Evolutionary conservation across 2,329 filamentous ascomycete species (phyloP).

Genomic region (Colletotrichum spaethianum): DNA sequence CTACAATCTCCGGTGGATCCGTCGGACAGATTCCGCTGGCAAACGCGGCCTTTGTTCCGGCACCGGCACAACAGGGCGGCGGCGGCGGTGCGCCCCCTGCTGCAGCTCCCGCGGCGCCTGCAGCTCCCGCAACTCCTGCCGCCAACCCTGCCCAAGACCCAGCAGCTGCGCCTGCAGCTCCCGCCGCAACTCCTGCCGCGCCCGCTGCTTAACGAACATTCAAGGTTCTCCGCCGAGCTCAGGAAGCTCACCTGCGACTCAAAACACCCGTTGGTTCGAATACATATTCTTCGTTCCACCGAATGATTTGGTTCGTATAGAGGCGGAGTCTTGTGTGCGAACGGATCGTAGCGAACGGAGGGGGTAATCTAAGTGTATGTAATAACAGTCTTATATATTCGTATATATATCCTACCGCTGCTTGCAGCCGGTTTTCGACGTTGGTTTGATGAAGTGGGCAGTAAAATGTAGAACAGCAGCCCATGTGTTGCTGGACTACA

Average conservation of each 20-base stretch:
- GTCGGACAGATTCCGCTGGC: conserved; percentile 49
- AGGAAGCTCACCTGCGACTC: background rate
- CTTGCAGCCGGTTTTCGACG: background rate
- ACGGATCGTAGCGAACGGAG: conserved; percentile 3
- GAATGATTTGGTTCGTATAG: background rate
- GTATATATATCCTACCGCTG: conserved; percentile 3
- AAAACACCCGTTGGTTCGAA: background rate
- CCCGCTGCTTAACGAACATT: background rate
- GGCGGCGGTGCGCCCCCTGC: conserved; percentile 14
- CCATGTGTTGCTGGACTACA: background rate
- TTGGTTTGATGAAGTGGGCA: background rate
- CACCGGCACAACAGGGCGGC: conserved; percentile 40
- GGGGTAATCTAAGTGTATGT: conserved; percentile 23
- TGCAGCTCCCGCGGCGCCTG: conserved; percentile 3
- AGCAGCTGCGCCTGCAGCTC: background rate
- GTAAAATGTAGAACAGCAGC: background rate
- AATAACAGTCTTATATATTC: conserved; percentile 20
- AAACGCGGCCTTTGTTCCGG: conserved; percentile 48
- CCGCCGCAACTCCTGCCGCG: background rate
- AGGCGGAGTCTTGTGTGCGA: background rate
- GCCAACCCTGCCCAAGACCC: conserved; percentile 9
- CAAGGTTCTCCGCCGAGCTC: background rate
- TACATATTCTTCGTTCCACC: background rate
- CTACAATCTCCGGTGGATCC: conserved; percentile 46
- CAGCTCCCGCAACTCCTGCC: background rate